phyloP scores from a whole-genome alignment of 371 early-diverging fungal species.

The Mucor plumbeus region DNA sequence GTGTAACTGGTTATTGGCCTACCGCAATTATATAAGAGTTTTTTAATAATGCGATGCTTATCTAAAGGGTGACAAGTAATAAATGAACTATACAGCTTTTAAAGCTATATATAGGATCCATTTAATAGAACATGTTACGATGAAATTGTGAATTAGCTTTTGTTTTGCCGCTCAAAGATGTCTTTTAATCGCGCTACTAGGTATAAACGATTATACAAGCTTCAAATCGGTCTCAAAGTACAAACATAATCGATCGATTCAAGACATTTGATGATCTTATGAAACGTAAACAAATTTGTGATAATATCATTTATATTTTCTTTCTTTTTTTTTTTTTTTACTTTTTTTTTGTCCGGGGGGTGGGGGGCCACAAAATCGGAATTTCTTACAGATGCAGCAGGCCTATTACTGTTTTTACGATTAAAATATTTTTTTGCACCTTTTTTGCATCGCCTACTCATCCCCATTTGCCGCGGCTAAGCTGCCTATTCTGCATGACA shows the following conservation, averaged over 20 bases:
- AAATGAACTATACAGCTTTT: neutral
- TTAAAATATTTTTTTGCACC: neutral
- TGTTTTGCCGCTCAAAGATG: no score
- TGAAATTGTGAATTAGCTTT: neutral
- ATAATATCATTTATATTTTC: no score
- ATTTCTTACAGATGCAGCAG: neutral
- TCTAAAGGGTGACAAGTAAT: neutral
- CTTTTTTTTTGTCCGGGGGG: no score
- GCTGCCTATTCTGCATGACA: conserved; percentile 1
- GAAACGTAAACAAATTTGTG: neutral
- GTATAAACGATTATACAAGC: neutral
- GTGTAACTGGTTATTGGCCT: conserved; percentile 1
- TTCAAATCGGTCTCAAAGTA: neutral
- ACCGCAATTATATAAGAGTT: neutral
- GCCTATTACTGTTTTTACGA: neutral
- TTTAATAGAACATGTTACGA: neutral
- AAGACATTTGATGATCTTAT: neutral
- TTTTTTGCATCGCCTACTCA: neutral
- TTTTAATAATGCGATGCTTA: neutral
- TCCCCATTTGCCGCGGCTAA: neutral
- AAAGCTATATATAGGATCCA: neutral
- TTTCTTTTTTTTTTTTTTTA: no score
- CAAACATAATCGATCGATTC: conserved; percentile 6
- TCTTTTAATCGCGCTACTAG: neutral
- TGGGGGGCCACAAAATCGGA: neutral